Evolutionary conservation across 805 yeast species (phyloP).

Genomic region (Metschnikowia colocasiae): DNA sequence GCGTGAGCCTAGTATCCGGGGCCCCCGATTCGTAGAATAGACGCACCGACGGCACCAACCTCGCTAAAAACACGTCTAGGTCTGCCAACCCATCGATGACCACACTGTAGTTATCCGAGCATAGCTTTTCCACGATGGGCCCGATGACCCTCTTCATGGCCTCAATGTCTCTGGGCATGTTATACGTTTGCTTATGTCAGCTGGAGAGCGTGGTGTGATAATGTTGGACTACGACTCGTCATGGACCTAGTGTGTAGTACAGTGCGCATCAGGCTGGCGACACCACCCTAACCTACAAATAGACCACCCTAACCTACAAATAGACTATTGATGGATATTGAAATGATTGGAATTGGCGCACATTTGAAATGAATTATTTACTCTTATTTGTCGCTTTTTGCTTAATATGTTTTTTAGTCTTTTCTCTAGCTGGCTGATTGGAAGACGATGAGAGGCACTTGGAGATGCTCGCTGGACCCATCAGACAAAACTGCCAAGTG

Average conservation of each 20-base stretch:
- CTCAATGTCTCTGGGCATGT: conserved; percentile 2
- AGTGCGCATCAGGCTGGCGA: neutral
- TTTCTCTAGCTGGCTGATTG: too few relatives aligned
- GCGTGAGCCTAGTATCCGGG: conserved; percentile 10
- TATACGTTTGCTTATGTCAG: neutral
- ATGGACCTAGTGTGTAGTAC: neutral
- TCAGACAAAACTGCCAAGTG: neutral
- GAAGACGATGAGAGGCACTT: too few relatives aligned
- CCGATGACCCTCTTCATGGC: conserved; percentile 6
- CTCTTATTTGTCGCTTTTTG: too few relatives aligned
- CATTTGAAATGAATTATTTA: too few relatives aligned
- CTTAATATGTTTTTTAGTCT: too few relatives aligned
- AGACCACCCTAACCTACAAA: too few relatives aligned
- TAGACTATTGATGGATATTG: too few relatives aligned
- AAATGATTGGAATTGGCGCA: too few relatives aligned
- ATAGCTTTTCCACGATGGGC: conserved; percentile 7
- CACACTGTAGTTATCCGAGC: conserved; percentile 4
- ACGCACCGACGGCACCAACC: conserved; percentile 13
- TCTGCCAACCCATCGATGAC: conserved; percentile 9
- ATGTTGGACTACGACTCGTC: neutral
- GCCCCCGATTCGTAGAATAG: conserved; percentile 8
- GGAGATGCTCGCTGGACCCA: neutral
- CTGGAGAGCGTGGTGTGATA: neutral
- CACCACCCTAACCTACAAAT: too few relatives aligned
- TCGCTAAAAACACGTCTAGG: conserved; percentile 10